Conservation (phyloP, 805 yeast genomes). For the Brettanomyces sp. region DNA sequence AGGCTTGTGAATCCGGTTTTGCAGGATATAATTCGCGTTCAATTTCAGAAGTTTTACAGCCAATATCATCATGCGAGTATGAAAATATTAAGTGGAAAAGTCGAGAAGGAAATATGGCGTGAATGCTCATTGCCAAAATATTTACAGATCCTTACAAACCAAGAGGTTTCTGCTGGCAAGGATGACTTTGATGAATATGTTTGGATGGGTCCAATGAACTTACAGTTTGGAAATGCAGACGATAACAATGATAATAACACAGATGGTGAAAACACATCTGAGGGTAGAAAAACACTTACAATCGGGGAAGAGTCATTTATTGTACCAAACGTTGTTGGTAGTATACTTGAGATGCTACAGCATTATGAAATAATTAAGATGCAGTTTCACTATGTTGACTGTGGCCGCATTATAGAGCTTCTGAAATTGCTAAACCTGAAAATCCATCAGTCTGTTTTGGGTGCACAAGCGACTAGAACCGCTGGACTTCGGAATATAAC, state of each 20-base stretch:
- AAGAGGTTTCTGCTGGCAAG: slow-evolving; percentile 37
- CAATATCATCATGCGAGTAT: slow-evolving; percentile 45
- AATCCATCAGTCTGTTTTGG: slow-evolving; percentile 50
- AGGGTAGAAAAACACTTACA: slow-evolving; percentile 23
- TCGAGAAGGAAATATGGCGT: slow-evolving; percentile 73
- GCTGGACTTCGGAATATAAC: slow-evolving; percentile 69
- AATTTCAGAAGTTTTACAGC: slow-evolving; percentile 49
- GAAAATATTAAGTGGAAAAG: slow-evolving; percentile 33
- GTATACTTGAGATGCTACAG: slow-evolving; percentile 31
- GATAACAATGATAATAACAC: neutral
- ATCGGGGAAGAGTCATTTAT: slow-evolving; percentile 50
- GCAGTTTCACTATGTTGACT: slow-evolving; percentile 45
- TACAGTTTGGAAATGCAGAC: slow-evolving; percentile 7
- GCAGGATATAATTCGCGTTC: slow-evolving; percentile 58
- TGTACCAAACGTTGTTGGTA: slow-evolving; percentile 41
- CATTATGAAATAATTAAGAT: slow-evolving; percentile 48
- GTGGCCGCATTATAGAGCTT: slow-evolving; percentile 35
- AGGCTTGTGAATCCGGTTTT: slow-evolving; percentile 48
- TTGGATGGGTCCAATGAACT: slow-evolving; percentile 36
- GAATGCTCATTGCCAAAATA: slow-evolving; percentile 48
- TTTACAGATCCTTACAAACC: slow-evolving; percentile 42
- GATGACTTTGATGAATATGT: slow-evolving; percentile 30
- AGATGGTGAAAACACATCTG: slow-evolving; percentile 3
- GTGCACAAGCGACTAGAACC: slow-evolving; percentile 68
- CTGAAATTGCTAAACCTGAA: slow-evolving; percentile 44